Evolutionary conservation across 2,329 filamentous ascomycete species (phyloP).

Genomic region (Fusarium pseudograminearum): DNA sequence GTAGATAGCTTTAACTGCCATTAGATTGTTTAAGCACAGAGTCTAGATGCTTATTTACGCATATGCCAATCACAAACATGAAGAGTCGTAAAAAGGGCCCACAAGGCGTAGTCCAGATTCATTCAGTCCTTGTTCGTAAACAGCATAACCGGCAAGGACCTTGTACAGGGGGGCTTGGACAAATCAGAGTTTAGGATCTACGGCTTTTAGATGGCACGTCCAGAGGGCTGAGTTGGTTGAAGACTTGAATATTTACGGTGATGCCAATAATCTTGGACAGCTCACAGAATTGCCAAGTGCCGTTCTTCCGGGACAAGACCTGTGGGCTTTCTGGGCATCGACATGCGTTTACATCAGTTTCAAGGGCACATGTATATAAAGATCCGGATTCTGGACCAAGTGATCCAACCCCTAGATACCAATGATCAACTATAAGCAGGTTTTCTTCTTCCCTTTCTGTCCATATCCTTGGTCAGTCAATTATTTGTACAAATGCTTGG

Average conservation of each 20-base stretch:
- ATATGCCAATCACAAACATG: constrained; percentile 4
- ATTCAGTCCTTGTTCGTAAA: background rate
- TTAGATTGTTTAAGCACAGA: background rate
- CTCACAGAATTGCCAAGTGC: constrained; percentile 36
- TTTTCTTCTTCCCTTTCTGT: background rate
- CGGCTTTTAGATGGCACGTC: background rate
- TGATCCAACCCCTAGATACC: background rate
- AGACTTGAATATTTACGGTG: constrained; percentile 1
- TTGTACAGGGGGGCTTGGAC: background rate
- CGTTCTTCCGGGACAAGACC: constrained; percentile 33
- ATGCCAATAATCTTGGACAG: constrained; percentile 24
- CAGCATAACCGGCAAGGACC: background rate
- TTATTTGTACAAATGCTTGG: background rate
- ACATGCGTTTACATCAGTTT: constrained; percentile 22
- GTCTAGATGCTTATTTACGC: constrained; percentile 9
- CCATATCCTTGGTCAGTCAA: background rate
- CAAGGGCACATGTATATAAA: constrained; percentile 18
- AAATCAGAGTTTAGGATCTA: background rate
- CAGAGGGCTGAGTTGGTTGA: background rate
- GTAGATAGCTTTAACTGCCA: background rate
- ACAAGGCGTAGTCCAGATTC: constrained; percentile 1
- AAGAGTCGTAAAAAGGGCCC: background rate
- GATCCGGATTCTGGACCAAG: constrained; percentile 1
- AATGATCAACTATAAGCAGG: background rate
- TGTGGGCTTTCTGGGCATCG: constrained; percentile 14